A percentile compares a stretch with the other conserved stretches of the same genome.
Evolutionary conservation across 192 early-diverging fungal genomes (phyloP).

Genomic region (Umbelopsis vinacea): DNA sequence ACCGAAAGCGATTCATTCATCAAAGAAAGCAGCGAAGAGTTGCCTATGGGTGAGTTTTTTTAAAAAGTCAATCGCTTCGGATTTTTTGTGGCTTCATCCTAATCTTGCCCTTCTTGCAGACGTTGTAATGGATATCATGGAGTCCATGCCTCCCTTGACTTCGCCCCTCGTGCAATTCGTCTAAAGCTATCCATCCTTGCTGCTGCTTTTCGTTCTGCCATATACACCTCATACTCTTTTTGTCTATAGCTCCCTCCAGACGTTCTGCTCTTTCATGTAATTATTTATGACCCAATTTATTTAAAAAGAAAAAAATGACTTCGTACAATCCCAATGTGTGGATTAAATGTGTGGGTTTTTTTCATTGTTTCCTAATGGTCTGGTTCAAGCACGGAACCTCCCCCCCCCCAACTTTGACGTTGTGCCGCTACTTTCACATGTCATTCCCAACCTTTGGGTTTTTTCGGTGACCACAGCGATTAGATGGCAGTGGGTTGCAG

Average conservation of each 20-base stretch:
- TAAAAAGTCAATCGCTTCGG: too few relatives aligned
- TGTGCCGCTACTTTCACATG: constrained; percentile 5
- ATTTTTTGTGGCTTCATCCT: too few relatives aligned
- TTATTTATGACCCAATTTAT: not conserved
- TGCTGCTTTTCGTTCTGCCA: not conserved
- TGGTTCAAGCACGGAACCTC: too few relatives aligned
- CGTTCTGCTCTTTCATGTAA: not conserved
- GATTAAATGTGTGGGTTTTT: too few relatives aligned
- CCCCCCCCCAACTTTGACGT: not conserved
- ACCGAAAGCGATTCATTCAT: constrained; percentile 21
- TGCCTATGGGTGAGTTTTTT: constrained; percentile 23
- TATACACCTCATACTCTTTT: not conserved
- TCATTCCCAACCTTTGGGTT: not conserved
- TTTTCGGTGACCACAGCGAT: not conserved
- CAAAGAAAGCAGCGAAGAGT: constrained; percentile 20
- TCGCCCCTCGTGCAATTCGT: constrained; percentile 11
- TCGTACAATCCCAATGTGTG: too few relatives aligned
- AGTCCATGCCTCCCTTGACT: constrained; percentile 21
- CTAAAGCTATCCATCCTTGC: too few relatives aligned
- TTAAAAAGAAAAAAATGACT: not conserved
- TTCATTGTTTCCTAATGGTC: not conserved
- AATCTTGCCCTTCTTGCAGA: too few relatives aligned
- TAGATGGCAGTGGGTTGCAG: too few relatives aligned
- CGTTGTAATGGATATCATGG: constrained; percentile 27
- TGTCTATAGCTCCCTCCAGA: constrained; percentile 7